phyloP scores from a whole-genome alignment of 2,329 filamentous ascomycete genomes.

The Exophiala lecanii-corni region DNA sequence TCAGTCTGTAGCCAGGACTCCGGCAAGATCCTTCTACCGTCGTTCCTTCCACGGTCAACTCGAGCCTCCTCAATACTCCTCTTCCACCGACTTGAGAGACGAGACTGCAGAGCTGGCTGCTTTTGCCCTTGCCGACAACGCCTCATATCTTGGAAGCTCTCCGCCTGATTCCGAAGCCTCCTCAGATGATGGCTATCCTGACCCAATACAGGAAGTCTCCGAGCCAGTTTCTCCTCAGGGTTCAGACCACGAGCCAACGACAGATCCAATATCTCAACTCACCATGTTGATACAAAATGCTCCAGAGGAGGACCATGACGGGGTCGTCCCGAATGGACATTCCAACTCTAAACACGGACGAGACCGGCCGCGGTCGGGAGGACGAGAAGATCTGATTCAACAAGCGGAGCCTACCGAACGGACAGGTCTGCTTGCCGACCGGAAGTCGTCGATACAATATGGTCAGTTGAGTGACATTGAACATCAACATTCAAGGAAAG shows the following conservation, averaged over 20 bases:
- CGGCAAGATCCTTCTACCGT: constrained; percentile 42
- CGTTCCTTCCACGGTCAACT: constrained; percentile 40
- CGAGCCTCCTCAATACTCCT: constrained; percentile 68
- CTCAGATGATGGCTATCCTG: constrained; percentile 27
- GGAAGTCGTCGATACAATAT: constrained; percentile 17
- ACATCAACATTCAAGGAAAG: constrained; percentile 20
- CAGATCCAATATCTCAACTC: constrained; percentile 42
- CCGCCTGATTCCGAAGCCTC: constrained; percentile 7
- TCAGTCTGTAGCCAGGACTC: constrained; percentile 32
- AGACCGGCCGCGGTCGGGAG: constrained; percentile 4
- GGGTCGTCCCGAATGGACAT: constrained; percentile 21
- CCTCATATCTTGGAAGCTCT: constrained; percentile 19
- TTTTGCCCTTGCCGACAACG: constrained; percentile 64
- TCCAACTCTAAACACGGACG: constrained; percentile 5
- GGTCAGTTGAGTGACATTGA: constrained; percentile 29
- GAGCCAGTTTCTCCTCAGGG: constrained; percentile 52
- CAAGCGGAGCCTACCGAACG: constrained; percentile 25
- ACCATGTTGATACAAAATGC: constrained; percentile 48
- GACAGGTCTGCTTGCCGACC: constrained; percentile 23
- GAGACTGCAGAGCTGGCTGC: constrained; percentile 83
- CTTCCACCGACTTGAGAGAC: constrained; percentile 71
- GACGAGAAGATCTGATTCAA: background rate
- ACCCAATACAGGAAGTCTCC: constrained; percentile 58
- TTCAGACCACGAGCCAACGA: constrained; percentile 30
- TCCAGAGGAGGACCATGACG: constrained; percentile 28